Conservation (phyloP, 1,284 basidiomycete species). For the Malassezia vespertilionis region DNA sequence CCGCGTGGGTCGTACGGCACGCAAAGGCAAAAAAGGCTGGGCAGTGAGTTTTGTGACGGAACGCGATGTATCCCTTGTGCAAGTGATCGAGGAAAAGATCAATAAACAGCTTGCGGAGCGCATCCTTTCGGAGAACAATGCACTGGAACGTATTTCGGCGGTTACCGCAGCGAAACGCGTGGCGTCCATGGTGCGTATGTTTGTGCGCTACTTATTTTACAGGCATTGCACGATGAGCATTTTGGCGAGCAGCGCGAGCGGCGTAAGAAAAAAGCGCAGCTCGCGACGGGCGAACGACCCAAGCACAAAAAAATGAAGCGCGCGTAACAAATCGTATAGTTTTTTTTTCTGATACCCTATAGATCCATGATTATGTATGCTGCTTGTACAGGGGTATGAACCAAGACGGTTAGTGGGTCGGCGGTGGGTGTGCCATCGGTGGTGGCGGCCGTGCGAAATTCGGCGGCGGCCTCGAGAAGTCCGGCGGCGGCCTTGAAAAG, state of each 20-base stretch:
- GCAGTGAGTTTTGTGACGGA: slow-evolving; percentile 92
- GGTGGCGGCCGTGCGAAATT: slow-evolving; percentile 6
- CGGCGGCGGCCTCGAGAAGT: neutral
- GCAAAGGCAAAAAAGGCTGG: slow-evolving; percentile 77
- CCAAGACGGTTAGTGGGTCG: neutral
- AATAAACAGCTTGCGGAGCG: slow-evolving; percentile 51
- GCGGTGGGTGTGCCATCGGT: neutral
- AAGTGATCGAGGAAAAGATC: slow-evolving; percentile 75
- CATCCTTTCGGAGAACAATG: slow-evolving; percentile 59
- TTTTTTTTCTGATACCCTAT: too few relatives aligned
- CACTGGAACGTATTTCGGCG: slow-evolving; percentile 72
- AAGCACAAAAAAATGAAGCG: neutral
- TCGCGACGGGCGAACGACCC: neutral
- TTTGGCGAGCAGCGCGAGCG: slow-evolving; percentile 81
- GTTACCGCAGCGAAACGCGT: slow-evolving; percentile 85
- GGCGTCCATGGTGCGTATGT: slow-evolving; percentile 67
- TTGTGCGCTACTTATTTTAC: neutral
- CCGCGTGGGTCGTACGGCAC: slow-evolving; percentile 68
- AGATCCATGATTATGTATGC: slow-evolving; percentile 3
- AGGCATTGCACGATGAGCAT: slow-evolving; percentile 64
- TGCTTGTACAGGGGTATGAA: slow-evolving; percentile 2
- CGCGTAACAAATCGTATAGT: neutral
- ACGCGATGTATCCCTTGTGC: slow-evolving; percentile 71
- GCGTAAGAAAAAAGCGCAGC: slow-evolving; percentile 56
- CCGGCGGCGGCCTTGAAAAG: slow-evolving; percentile 5